Base-by-base conservation (phyloP, 2,329 filamentous ascomycete species). In the Knufia fluminis region DNA sequence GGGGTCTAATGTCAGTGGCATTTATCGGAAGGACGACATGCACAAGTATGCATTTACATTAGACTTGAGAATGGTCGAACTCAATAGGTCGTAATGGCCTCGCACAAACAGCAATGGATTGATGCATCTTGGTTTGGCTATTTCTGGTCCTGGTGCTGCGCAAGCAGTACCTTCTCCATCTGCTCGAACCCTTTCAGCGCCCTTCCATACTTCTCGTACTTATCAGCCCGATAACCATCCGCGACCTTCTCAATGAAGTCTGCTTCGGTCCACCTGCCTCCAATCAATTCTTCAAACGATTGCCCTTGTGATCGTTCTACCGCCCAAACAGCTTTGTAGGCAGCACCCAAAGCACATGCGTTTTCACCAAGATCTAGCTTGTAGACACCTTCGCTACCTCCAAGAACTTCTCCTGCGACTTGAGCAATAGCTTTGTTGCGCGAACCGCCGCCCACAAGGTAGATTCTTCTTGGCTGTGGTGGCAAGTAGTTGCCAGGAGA, bases 251-350 rank as follows among this genome's bases (percentile, higher is more conserved):
- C 79, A 10, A 95, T 83, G 56, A 90, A 88, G 1, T 82, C 82
- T 57, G 84, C 82, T 68, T 95, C 91, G 53, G 79, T 80, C 92
- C 92, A 98, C 54, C 92, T 75, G 62, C 73, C 72, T 6, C 85
- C 87, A 54, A 98, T 83, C 55, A 95, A 73, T 53, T 91, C 83
- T 64, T 97, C 92, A 69, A 97, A 97, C 3, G 77, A 86, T 76
- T 94, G 82, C 16, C 72, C 75, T 67, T 66, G 42, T 86, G 72
- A 72, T 92, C 88, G 40, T 35, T 59, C 57, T 49, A 88, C 73
- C 1, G 85, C 89, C 92, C 92, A 98, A 0, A 94, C 82, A 12
- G 92, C 91, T 71, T 97, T 97, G 70, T 97, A 96, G 22, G 91
- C 91, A 4, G 88, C 88, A 12, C 92, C 92, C 12, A 97, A 70